A percentile compares a stretch with the other conserved stretches of the same genome.
phyloP scores from a whole-genome alignment of 2,329 filamentous ascomycete species.

The Podosphaera xanthii region DNA sequence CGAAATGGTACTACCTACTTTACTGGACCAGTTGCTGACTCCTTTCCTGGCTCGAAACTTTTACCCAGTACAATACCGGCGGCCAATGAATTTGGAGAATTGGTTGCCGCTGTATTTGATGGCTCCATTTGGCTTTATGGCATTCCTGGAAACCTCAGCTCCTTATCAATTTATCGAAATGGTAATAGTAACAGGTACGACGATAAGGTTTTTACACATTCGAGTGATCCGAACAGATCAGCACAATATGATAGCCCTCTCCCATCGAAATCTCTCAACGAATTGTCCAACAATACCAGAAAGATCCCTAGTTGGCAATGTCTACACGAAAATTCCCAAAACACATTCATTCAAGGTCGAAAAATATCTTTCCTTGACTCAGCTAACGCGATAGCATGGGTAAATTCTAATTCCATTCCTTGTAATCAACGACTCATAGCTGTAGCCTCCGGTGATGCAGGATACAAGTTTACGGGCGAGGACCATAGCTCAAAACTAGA shows the following conservation, averaged over 20 bases:
- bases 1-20: slow-evolving; percentile 62
- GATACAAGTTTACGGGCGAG: slow-evolving; percentile 30
- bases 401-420: slow-evolving; percentile 28
- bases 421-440: slow-evolving; percentile 39
- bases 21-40: slow-evolving; percentile 38
- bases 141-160: slow-evolving; percentile 48
- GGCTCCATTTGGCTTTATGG: slow-evolving; percentile 62
- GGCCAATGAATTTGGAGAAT: slow-evolving; percentile 43
- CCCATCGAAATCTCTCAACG: slow-evolving; percentile 10
- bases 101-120: slow-evolving; percentile 52
- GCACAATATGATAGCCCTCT: slow-evolving; percentile 14
- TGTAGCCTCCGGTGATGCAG: slow-evolving; percentile 45
- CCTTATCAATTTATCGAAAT: slow-evolving; percentile 23
- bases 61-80: slow-evolving; percentile 47
- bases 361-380: slow-evolving; percentile 42
- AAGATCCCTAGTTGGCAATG: slow-evolving; percentile 44
- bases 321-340: slow-evolving; percentile 43
- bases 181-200: slow-evolving; percentile 14
- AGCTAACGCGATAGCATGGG: slow-evolving; percentile 49
- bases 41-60: slow-evolving; percentile 30
- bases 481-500: slow-evolving; percentile 53
- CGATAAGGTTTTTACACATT: slow-evolving; percentile 12
- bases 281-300: slow-evolving; percentile 7
- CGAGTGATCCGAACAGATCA: slow-evolving; percentile 4
- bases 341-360: slow-evolving; percentile 45